Base-by-base conservation (phyloP, 345 rosid species). In the Eucalyptus urophylla region DNA sequence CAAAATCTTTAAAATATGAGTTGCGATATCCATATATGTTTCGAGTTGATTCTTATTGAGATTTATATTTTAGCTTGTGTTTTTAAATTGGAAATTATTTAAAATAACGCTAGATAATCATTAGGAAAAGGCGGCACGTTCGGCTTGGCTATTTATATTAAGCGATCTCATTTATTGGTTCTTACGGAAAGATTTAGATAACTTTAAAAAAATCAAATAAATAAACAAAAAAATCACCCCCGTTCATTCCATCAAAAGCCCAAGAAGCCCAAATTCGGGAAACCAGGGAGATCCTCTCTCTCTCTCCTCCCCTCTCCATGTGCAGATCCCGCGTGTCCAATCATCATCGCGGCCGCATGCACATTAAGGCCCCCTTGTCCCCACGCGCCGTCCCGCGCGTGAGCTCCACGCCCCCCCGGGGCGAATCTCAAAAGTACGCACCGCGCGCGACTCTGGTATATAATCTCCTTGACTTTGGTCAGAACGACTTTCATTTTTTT, bases 21-120 rank as follows among this genome's bases (percentile, higher is more conserved):
- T 33, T 8, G 3, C 1, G 3, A 67, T 31, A 2, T 31, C 1
- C 0, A 3, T 8, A 1, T 3, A 3, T 37, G 0, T 33, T 33
- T 33, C 0, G 8, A 33, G 1, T 1, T 1, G 8, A 37, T 69
- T 8, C 1, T 33, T 9, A 8, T 5, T 1, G 15, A 37, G 27
- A 4, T 37, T 33, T 37, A 19, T 19, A 19, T 72, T 37, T 8
- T n/a, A 2, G 8, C 5, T 65, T 0, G 40, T 8, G 37, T 65
- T 65, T n/a, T 14, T n/a, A n/a, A 65, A n/a, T 65, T 14, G 37
- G 37, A n/a, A 65, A 65, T n/a, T n/a, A n/a, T 14, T 65, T 37
- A 40, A 21, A 37, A 76, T 21, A 40, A 76, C 5, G 1, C 22
- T 19, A 37, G 45, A 72, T 65, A 0, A 65, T 65, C 72, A n/a